Conservation (phyloP, 1,284 basidiomycete species). For the Ustilago vetiveriae region DNA sequence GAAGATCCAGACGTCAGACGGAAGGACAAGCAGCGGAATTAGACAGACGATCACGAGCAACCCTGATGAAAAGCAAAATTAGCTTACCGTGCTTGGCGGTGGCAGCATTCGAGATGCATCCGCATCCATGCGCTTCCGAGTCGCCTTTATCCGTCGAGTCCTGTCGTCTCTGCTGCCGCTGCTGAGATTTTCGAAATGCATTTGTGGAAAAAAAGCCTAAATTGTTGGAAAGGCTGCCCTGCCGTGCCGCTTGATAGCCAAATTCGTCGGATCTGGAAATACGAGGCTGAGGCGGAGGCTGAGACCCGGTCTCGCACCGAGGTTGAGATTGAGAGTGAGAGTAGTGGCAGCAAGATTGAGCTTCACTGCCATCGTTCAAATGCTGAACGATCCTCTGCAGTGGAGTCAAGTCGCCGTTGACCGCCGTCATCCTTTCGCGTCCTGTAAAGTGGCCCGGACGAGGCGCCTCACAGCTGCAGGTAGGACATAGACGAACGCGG, state of each 20-base stretch:
- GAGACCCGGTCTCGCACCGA: not conserved
- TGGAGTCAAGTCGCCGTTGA: not conserved
- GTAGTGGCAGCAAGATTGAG: not conserved
- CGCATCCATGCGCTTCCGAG: not conserved
- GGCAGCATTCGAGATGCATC: slow-evolving; percentile 2
- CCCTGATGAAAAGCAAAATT: not conserved
- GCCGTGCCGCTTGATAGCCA: not conserved
- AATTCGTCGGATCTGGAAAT: not conserved
- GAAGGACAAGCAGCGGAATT: not conserved
- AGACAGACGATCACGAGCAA: not conserved
- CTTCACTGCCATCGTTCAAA: too few relatives aligned
- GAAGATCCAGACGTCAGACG: not conserved
- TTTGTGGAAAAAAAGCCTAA: not conserved
- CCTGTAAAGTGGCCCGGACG: not conserved
- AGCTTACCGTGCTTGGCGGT: slow-evolving; percentile 2
- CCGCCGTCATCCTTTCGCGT: slow-evolving; percentile 4
- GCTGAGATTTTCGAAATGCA: too few relatives aligned
- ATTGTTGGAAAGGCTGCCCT: not conserved
- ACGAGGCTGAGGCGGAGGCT: not conserved
- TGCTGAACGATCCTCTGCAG: too few relatives aligned
- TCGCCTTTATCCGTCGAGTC: not conserved
- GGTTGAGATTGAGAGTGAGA: not conserved
- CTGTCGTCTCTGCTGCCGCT: not conserved
- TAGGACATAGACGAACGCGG: too few relatives aligned
- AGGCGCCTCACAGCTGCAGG: not conserved